phyloP scores from a whole-genome alignment of 192 early-diverging fungal genomes.

The Gryganskiella cystojenkinii region DNA sequence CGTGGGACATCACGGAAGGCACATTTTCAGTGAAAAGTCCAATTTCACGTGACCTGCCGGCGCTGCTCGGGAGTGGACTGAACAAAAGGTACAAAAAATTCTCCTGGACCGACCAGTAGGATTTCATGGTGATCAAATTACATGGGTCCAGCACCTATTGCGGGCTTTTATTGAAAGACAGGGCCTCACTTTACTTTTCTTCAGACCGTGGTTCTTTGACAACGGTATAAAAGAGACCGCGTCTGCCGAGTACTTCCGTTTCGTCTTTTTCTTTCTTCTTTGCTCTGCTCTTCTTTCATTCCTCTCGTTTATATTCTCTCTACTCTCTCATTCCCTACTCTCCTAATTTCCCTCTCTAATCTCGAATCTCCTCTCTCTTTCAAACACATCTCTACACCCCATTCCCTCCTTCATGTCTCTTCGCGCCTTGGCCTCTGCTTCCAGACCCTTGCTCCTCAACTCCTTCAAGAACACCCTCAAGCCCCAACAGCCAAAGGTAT shows the following conservation, averaged over 20 bases:
- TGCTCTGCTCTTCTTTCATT: not conserved
- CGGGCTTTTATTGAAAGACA: too few relatives aligned
- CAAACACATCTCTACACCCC: not conserved
- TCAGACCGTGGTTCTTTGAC: too few relatives aligned
- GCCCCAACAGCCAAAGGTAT: constrained; percentile 54
- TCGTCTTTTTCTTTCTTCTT: constrained; percentile 1
- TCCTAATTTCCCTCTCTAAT: not conserved
- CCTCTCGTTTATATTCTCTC: constrained; percentile 1
- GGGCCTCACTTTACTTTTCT: too few relatives aligned
- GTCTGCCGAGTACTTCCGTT: not conserved
- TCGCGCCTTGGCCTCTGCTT: constrained; percentile 50
- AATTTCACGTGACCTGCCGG: too few relatives aligned
- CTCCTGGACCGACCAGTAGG: too few relatives aligned
- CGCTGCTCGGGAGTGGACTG: too few relatives aligned
- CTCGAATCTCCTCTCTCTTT: not conserved
- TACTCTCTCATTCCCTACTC: not conserved
- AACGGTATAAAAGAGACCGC: not conserved
- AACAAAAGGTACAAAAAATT: too few relatives aligned
- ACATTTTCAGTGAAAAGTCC: too few relatives aligned
- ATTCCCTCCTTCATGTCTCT: constrained; percentile 46
- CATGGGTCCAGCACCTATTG: too few relatives aligned
- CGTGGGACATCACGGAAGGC: too few relatives aligned
- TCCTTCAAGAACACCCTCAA: constrained; percentile 49
- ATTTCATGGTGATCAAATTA: too few relatives aligned
- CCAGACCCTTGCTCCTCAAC: constrained; percentile 49